Conservation (phyloP, 2,329 filamentous ascomycete species). For the Penicillium concentricum region DNA sequence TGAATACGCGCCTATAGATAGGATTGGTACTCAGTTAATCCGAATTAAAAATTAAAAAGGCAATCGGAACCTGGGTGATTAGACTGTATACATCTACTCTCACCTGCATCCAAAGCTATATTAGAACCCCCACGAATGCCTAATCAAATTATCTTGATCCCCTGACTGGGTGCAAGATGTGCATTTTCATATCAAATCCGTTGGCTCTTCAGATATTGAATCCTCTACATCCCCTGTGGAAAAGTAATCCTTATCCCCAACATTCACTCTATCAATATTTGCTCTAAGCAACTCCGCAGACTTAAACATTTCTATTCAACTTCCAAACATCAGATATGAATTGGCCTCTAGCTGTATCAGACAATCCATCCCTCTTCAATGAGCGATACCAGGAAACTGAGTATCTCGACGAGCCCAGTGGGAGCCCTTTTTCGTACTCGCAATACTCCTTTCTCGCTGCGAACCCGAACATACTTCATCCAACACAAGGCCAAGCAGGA, state of each 20-base stretch:
- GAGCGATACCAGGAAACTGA: neutral
- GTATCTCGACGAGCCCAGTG: neutral
- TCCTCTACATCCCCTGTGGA: neutral
- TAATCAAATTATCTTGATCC: neutral
- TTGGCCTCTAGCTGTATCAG: neutral
- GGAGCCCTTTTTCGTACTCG: neutral
- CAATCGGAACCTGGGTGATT: too few species aligned
- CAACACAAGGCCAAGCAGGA: neutral
- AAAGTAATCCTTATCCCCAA: neutral
- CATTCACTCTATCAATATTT: neutral
- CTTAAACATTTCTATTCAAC: neutral
- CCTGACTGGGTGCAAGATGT: neutral
- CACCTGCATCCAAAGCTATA: too few species aligned
- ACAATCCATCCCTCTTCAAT: neutral
- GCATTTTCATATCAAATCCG: neutral
- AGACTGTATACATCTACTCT: too few species aligned
- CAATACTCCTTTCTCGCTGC: neutral
- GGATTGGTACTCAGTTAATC: too few species aligned
- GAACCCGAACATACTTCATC: neutral
- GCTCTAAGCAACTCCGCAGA: neutral
- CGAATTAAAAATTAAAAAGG: too few species aligned
- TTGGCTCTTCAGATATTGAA: neutral
- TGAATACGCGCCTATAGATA: too few species aligned
- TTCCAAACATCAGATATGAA: neutral
- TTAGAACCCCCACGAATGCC: neutral